Conservation (phyloP, 106 monocot species). For the Dioscorea dumetorum region DNA sequence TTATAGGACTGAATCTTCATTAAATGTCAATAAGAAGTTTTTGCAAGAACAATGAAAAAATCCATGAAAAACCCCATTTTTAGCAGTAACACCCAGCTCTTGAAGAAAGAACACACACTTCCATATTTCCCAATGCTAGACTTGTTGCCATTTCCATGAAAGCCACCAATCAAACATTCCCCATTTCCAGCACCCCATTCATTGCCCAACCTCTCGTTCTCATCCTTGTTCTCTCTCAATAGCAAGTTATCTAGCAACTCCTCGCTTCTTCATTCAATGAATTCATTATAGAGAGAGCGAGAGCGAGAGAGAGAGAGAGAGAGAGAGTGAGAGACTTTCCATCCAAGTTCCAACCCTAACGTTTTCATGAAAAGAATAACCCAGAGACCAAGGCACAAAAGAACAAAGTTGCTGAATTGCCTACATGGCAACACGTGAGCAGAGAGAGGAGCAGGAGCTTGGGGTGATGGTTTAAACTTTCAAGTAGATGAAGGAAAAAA, state of each 20-base stretch:
- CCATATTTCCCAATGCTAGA: neutral
- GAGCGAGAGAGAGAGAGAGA: constrained; percentile 6
- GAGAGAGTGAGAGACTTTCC: neutral
- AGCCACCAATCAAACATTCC: constrained; percentile 1
- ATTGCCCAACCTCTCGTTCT: neutral
- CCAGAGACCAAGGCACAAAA: constrained; percentile 41
- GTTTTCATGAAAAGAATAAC: constrained; percentile 56
- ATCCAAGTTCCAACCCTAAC: constrained; percentile 31
- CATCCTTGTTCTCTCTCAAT: too few relatives aligned
- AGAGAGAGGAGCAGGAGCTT: constrained; percentile 22
- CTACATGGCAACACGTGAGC: constrained; percentile 69
- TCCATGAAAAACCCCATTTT: neutral
- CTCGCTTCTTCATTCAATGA: too few relatives aligned
- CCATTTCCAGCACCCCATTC: constrained; percentile 14
- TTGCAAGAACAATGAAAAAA: constrained; percentile 17
- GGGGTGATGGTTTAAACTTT: neutral
- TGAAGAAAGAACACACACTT: too few relatives aligned
- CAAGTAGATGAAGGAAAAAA: neutral
- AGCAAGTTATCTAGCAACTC: too few relatives aligned
- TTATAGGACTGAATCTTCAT: constrained; percentile 17
- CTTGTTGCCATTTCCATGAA: constrained; percentile 24
- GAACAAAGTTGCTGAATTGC: constrained; percentile 45
- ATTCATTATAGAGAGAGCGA: constrained; percentile 14
- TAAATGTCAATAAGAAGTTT: constrained; percentile 33
- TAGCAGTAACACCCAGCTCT: too few relatives aligned